Base-by-base conservation (phyloP, 139 green algal species). In the Chlamydomonas applanata region DNA sequence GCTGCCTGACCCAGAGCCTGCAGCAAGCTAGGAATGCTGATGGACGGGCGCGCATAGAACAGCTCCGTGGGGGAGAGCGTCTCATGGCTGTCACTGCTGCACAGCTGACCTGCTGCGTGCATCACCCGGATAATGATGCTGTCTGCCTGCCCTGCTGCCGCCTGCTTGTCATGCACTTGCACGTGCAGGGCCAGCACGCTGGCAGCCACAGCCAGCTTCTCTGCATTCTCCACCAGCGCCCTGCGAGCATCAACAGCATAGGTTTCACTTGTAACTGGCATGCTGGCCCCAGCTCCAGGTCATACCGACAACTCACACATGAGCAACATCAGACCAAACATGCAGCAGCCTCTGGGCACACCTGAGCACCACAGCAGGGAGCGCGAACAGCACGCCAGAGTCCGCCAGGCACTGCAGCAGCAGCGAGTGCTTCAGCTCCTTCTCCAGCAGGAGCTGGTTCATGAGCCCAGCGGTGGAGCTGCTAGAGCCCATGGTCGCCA, bases 141-240 rank as follows among this genome's bases (percentile, higher is more conserved):
- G 30, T 32, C 62, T 5, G 52, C 14, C 3, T 2, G 17, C 59
- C 25, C 59, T 40, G 25, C 25, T 49, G 62, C 62, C 3, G 27
- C 27, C 62, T 69, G 62, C 62, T 69, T 13, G 14, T 36, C 62
- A 16, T 52, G 11, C 30, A 69, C 62, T 20, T 69, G 34, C 24
- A 44, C 27, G 5, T 76, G 71, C 53, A 74, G 68, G 1, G 57
- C 46, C 14, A 79, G 71, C 71, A 85, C 56, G 1, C 44, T 62
- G 30, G 1, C 46, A 2, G 49, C 80, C 35, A 82, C 80, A 25
- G 74, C 74, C 54, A 85, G 75, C 80, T 85, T 85, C 75, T 85
- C 80, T 0, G 57, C 54, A 71, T 85, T 85, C 62, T 82, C 80
- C n/a, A 79, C 24, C 57, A 82, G 22, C 22, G 61, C 45, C 49